phyloP scores from a whole-genome alignment of 2,329 filamentous ascomycete species.

The Sporothrix mexicana region DNA sequence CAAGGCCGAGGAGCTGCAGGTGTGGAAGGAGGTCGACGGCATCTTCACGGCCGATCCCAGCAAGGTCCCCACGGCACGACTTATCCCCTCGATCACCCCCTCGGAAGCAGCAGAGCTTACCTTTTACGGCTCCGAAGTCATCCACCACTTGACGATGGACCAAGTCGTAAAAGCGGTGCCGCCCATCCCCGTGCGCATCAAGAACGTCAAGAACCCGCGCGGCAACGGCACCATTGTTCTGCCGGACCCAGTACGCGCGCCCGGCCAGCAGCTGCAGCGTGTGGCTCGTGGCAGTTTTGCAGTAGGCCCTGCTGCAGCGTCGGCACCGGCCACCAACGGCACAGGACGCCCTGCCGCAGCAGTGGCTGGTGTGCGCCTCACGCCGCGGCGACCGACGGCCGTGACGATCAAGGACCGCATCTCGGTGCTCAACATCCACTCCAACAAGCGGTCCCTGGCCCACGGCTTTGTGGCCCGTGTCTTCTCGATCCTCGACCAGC shows the following conservation, averaged over 20 bases:
- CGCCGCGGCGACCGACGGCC: constrained; percentile 78
- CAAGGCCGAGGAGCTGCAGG: constrained; percentile 86
- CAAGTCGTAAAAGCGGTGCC: constrained; percentile 83
- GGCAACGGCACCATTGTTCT: constrained; percentile 81
- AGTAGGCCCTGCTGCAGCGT: background rate
- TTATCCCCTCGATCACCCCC: constrained; percentile 88
- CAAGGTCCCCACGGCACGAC: constrained; percentile 88
- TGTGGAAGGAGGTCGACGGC: constrained; percentile 96
- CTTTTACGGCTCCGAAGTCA: constrained; percentile 93
- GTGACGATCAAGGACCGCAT: constrained; percentile 98
- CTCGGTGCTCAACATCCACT: constrained; percentile 96
- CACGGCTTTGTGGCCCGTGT: constrained; percentile 96
- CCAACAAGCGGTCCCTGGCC: constrained; percentile 93
- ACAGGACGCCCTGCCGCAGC: background rate
- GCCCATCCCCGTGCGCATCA: constrained; percentile 84
- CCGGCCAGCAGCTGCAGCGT: constrained; percentile 63
- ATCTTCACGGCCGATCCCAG: constrained; percentile 70
- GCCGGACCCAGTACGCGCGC: constrained; percentile 68
- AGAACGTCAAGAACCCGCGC: constrained; percentile 87
- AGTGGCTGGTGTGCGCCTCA: constrained; percentile 52
- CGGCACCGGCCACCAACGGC: background rate
- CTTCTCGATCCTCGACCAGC: constrained; percentile 86
- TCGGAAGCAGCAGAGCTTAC: constrained; percentile 95
- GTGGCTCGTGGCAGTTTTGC: constrained; percentile 33
- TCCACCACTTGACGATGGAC: constrained; percentile 98